Conservation (phyloP, 345 rosid genomes). For the Eucalyptus microcorys region DNA sequence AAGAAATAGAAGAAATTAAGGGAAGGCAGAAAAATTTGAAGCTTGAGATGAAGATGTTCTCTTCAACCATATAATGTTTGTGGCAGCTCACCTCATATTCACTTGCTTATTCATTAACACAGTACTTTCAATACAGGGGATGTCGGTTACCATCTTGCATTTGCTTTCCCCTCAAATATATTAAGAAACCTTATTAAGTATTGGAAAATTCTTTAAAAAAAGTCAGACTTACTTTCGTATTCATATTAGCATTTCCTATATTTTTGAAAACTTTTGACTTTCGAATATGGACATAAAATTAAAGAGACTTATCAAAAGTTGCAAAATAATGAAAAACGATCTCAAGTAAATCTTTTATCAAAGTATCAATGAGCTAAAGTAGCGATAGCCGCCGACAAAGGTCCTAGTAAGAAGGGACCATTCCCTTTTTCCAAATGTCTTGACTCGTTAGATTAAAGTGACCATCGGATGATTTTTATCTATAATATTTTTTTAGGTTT, state of each 20-base stretch:
- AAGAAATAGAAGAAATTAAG: background rate
- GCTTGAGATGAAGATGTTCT: background rate
- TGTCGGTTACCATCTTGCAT: background rate
- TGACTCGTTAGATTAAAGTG: accelerated
- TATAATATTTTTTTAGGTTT: background rate
- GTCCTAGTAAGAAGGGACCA: accelerated
- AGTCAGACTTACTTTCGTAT: background rate
- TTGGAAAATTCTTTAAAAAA: background rate
- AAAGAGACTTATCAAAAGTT: background rate
- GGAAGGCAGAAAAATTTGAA: background rate
- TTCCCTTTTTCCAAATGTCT: background rate
- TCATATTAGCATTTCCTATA: background rate
- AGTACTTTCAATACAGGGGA: background rate
- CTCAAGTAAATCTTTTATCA: background rate
- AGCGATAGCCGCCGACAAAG: accelerated
- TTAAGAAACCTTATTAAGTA: background rate
- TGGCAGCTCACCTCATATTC: background rate
- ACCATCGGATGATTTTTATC: accelerated
- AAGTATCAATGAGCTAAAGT: background rate
- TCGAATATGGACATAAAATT: background rate
- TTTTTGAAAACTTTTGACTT: background rate
- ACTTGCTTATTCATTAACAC: background rate
- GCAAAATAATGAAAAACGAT: background rate
- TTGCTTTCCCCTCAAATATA: background rate
- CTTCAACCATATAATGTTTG: background rate